Base-by-base conservation (phyloP, 1,139 yeast genomes). In the Candida frijolesensis region DNA sequence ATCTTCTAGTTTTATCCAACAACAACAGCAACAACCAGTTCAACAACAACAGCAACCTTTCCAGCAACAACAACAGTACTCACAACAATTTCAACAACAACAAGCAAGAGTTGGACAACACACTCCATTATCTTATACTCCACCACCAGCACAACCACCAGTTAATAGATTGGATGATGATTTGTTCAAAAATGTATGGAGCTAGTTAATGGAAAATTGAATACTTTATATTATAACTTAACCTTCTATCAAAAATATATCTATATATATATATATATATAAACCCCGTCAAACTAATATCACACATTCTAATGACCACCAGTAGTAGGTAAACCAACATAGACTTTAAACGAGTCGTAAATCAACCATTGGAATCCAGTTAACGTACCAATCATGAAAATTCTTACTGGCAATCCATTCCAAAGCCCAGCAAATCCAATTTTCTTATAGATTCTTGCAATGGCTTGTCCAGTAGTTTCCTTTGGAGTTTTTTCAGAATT, bases 291-390 rank as follows among this genome's bases (percentile, higher is more conserved):
- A n/a, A n/a, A n/a, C n/a, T n/a, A n/a, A n/a, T n/a, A n/a, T n/a
- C n/a, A n/a, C n/a, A n/a, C n/a, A n/a, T 29, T 46, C 38, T 37
- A 81, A 63, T 80, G 84, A 48, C 89, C 86, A 57, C 92, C 94
- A 29, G 96, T 86, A 40, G 98, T 89, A 65, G 98, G 97, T 62
- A 92, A 81, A 11, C 97, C 98, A 54, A 89, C 83, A 61, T 82
- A 82, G 29, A 89, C 95, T 76, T 92, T 92, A 80, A 92, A 92
- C 12, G 96, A 87, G 71, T 92, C 98, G 74, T 92, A 92, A 56
- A 92, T 80, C 66, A 92, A 81, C 97, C 97, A 92, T 78, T 92
- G 98, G 80, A 88, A 83, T 56, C 97, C 97, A 43, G 98, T 92
- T 71, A 92, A 82, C 33, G 98, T 91, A 77, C 97, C 97, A 68